Conservation (phyloP, 2,329 filamentous ascomycete genomes). For the Hypocreales sp. region DNA sequence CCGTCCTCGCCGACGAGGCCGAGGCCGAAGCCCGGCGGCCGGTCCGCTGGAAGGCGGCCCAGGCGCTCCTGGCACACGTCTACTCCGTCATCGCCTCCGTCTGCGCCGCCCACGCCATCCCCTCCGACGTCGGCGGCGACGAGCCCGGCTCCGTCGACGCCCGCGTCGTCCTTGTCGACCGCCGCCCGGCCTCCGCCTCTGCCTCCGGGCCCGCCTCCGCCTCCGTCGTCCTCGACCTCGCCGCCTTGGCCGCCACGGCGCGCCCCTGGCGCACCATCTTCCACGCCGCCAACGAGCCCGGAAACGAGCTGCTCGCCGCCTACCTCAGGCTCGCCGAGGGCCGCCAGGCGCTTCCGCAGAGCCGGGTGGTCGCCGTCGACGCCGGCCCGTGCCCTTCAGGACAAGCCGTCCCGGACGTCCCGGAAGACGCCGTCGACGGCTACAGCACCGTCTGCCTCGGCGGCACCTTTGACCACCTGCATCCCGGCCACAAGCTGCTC, state of each 20-base stretch:
- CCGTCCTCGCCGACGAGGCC: conserved; percentile 41
- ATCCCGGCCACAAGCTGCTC: conserved; percentile 90
- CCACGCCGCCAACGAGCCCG: conserved; percentile 47
- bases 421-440: conserved; percentile 3
- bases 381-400: conserved; percentile 31
- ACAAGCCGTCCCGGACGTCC: neutral
- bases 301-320: conserved; percentile 37
- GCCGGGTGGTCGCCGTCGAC: conserved; percentile 34
- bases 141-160: conserved; percentile 59
- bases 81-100: conserved; percentile 65
- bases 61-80: conserved; percentile 58
- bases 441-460: conserved; percentile 53
- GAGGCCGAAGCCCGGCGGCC: conserved; percentile 22
- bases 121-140: conserved; percentile 36
- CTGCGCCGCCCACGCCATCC: conserved; percentile 47
- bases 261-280: conserved; percentile 52
- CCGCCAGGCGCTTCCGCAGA: conserved; percentile 28
- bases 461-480: conserved; percentile 92
- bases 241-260: conserved; percentile 34
- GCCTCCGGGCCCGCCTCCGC: conserved; percentile 27
- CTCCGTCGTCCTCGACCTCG: conserved; percentile 30
- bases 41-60: conserved; percentile 50
- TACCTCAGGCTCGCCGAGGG: conserved; percentile 33
- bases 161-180: conserved; percentile 58
- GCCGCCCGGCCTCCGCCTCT: conserved; percentile 22